Evolutionary conservation across 805 yeast species (phyloP).

Genomic region (Wilhelminamyces savonicus): DNA sequence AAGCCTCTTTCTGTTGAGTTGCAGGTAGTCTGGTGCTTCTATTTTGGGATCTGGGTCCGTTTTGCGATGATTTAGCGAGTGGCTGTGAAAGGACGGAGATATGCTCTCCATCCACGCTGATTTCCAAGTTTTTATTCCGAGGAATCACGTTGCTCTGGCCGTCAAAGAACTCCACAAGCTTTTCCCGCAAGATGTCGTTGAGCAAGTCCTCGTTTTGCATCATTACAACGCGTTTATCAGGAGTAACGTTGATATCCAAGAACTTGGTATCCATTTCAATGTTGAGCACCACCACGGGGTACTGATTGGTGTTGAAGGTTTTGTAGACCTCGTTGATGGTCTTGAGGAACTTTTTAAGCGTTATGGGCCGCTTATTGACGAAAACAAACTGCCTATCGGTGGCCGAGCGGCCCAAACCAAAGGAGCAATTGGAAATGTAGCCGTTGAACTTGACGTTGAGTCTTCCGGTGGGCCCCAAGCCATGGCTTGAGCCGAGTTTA

Average conservation of each 20-base stretch:
- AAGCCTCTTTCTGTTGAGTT: too few species aligned
- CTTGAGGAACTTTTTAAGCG: conserved; percentile 47
- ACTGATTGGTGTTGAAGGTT: conserved; percentile 64
- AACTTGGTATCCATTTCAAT: conserved; percentile 44
- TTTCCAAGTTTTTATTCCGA: too few species aligned
- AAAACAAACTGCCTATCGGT: conserved; percentile 71
- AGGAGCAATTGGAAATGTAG: conserved; percentile 64
- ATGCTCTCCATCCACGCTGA: too few species aligned
- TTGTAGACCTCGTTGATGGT: conserved; percentile 70
- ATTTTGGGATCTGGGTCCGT: too few species aligned
- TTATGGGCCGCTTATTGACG: conserved; percentile 73
- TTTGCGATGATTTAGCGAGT: too few species aligned
- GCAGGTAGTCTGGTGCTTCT: too few species aligned
- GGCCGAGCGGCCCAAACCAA: conserved; percentile 62
- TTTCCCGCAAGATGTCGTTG: conserved; percentile 47
- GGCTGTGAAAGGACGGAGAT: too few species aligned
- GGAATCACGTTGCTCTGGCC: conserved; percentile 31
- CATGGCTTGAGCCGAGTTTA: conserved; percentile 11
- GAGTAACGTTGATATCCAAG: conserved; percentile 85
- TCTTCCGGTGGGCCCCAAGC: conserved; percentile 2
- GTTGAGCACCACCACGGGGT: conserved; percentile 64
- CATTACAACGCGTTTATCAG: conserved; percentile 75
- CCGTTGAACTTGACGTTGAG: conserved; percentile 38
- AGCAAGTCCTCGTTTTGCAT: conserved; percentile 62
- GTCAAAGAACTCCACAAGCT: conserved; percentile 44